Evolutionary conservation across 805 yeast species (phyloP).

Genomic region (Metschnikowia shivogae): DNA sequence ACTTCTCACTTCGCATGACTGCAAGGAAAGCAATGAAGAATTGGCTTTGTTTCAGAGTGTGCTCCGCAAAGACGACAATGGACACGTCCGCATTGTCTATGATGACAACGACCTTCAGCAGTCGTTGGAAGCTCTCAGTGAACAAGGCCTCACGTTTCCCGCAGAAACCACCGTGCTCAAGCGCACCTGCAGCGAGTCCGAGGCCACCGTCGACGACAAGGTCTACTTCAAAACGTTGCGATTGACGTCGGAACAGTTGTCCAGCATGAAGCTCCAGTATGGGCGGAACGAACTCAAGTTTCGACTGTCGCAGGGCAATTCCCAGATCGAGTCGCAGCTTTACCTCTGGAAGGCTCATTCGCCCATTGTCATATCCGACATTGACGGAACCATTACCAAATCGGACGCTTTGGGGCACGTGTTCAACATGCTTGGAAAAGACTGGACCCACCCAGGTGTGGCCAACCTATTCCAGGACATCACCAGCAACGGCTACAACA

Average conservation of each 20-base stretch:
- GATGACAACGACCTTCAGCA: constrained; percentile 13
- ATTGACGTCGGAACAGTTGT: constrained; percentile 85
- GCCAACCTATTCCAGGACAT: constrained; percentile 90
- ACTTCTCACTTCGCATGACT: constrained; percentile 10
- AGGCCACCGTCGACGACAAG: constrained; percentile 15
- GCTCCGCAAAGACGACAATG: constrained; percentile 55
- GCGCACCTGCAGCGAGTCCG: constrained; percentile 3
- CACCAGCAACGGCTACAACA: constrained; percentile 80
- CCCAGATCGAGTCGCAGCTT: constrained; percentile 67
- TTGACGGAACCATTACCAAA: constrained; percentile 96
- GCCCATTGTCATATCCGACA: constrained; percentile 94
- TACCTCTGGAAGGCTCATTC: constrained; percentile 79
- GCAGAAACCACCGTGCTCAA: constrained; percentile 4
- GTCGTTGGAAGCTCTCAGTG: constrained; percentile 6
- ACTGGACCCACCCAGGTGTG: constrained; percentile 98
- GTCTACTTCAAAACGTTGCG: constrained; percentile 82
- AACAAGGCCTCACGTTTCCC: constrained; percentile 7
- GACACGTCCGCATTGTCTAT: constrained; percentile 56
- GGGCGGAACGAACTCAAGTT: constrained; percentile 81
- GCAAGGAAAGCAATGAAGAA: constrained; percentile 17
- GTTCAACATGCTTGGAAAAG: constrained; percentile 86
- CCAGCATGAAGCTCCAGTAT: constrained; percentile 61
- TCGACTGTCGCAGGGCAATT: constrained; percentile 77
- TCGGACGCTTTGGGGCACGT: constrained; percentile 98
- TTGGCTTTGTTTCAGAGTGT: constrained; percentile 35